Evolutionary conservation across 192 early-diverging fungal species (phyloP), one percentile per base, ranked within the genome.

Genomic region (Coemansia sp.): DNA sequence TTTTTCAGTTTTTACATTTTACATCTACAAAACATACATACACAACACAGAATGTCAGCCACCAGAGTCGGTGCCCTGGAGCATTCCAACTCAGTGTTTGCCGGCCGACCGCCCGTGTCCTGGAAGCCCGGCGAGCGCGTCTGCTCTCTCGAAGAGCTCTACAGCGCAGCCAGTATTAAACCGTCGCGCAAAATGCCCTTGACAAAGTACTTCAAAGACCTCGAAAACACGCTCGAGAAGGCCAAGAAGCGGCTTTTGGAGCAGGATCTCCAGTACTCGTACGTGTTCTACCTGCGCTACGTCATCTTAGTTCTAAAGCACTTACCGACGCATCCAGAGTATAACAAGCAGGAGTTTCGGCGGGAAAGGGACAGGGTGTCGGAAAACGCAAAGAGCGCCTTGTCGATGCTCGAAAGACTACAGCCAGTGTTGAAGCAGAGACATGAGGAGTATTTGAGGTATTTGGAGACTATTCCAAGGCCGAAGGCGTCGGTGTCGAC

Each of bases 201-300:
- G 19, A 40, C 59, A 38, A 69, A 69, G 47, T 73, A 76, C 61
- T 75, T 61, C 50, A 41, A 43, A 4, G 74, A 76, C 47, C 67
- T 76, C 25, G 73, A 81, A 15, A 59, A 69, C 37, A 72, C 67
- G n/a, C 24, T 73, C 5, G 61, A 59, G 17, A 75, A 81, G 59
- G 79, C 79, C 69, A 69, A 69, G 43, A 48, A 38, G 22, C 87
- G 89, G 65, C 61, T 80, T n/a, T 41, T 61, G 40, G 88, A 91
- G 64, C 71, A 83, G 61, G 85, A 91, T 57, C 59, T 85, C 9
- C 80, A 85, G 49, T 79, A 78, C 19, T 86, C 87, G 2, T 91
- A 91, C 53, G 76, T 87, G n/a, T 69, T 83, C 30, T 89, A 87
- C 57, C 71, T 91, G 78, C 80, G 83, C 5, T 88, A 84, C 62